Conservation (phyloP, 2,329 filamentous ascomycete genomes). For the Diaporthe citrichinensis region DNA sequence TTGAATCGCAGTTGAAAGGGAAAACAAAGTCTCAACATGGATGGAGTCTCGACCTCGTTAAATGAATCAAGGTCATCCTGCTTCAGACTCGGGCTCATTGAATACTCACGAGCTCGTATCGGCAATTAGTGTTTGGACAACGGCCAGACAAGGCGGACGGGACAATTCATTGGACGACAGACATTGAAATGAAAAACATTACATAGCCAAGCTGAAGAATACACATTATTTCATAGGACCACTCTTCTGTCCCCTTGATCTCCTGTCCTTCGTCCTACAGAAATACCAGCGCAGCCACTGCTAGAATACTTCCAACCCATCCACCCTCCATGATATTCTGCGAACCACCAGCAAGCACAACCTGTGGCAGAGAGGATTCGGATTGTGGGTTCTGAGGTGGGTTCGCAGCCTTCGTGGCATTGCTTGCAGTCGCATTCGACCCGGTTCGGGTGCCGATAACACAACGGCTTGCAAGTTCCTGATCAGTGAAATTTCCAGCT, state of each 20-base stretch:
- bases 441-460: constrained; percentile 30
- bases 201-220: not conserved
- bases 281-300: not conserved
- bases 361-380: not conserved
- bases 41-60: not conserved
- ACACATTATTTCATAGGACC: not conserved
- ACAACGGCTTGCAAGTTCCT: constrained; percentile 28
- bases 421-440: not conserved
- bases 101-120: not conserved
- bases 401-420: not conserved
- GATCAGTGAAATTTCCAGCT: constrained; percentile 41
- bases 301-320: not conserved
- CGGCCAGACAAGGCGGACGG: not conserved
- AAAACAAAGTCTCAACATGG: not conserved
- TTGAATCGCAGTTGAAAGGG: not conserved
- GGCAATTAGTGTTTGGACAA: not conserved
- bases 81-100: not conserved
- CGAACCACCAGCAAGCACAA: not conserved
- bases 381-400: not conserved
- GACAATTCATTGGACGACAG: not conserved
- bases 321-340: not conserved
- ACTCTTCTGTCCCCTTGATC: not conserved
- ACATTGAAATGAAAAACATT: not conserved
- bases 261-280: not conserved
- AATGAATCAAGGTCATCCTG: not conserved